Base-by-base conservation (phyloP, 345 rosid species). In the Leavenworthia alabamica region DNA sequence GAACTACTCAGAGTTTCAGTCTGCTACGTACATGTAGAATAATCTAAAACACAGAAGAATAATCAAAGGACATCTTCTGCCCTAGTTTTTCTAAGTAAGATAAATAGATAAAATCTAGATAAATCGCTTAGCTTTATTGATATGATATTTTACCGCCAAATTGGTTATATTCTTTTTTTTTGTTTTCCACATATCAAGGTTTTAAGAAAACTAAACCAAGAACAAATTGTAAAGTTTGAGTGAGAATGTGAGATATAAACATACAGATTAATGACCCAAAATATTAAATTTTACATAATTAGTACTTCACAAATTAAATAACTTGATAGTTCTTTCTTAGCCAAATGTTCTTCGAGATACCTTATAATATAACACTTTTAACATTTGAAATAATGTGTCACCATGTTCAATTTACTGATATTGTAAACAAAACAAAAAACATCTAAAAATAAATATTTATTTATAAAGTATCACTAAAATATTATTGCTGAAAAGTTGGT, bases 111-210 rank as follows among this genome's bases (percentile, higher is more conserved):
- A 58, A 45, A 42, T 5, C 10, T 17, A 60, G 5, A 40, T 33
- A 56, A 66, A 65, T 75, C 75, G 60, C 75, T 73, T 47, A 61
- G 56, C 49, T 70, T 60, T n/a, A n/a, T n/a, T 73, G 57, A 69
- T 75, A 56, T 75, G 76, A 80, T 73, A 51, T 17, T 40, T 76
- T 70, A 48, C 81, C 63, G 68, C 75, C 71, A 78, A 76, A 46
- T 16, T 50, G 8, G 51, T 50, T 43, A 39, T 8, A 15, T n/a
- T 26, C 27, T 20, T 2, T 20, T 2, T 20, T 36, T 26, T 48
- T n/a, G n/a, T 64, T 14, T 0, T 2, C 1, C 23, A 51, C 14
- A 13, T 52, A 44, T 13, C n/a, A 7, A 37, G 14, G 6, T 24
- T 63, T 16, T 16, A 14, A 24, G 14, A 33, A 11, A 52, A 64